A percentile compares a stretch with the other conserved stretches of the same genome.
These are phyloP conservation scores for Adansonia rubrostipa DNA, from an alignment of 441 rosid species.

Conservation along the genomic window DNA sequence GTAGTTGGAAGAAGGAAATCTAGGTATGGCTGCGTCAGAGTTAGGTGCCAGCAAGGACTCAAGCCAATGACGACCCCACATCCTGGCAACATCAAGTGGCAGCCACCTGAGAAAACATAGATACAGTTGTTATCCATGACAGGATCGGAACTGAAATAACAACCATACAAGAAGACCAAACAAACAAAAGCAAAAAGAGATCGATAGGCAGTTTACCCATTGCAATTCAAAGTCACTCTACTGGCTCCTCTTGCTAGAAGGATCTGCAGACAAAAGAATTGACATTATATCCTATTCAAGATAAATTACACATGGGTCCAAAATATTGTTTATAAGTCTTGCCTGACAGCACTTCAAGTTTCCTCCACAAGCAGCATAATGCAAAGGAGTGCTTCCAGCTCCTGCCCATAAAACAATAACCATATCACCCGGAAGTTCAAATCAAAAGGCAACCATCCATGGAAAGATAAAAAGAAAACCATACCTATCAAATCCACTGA, in stretches of 20 bases:
- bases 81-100: slow-evolving; percentile 93
- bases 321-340: slow-evolving; percentile 35
- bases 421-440: slow-evolving; percentile 23
- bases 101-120: slow-evolving; percentile 63
- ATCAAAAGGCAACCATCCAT: slow-evolving; percentile 18
- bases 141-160: neutral
- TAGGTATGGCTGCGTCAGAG: slow-evolving; percentile 67
- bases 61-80: slow-evolving; percentile 99
- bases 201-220: slow-evolving; percentile 58
- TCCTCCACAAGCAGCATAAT: slow-evolving; percentile 97
- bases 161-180: neutral
- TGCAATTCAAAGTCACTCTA: slow-evolving; percentile 78
- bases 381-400: slow-evolving; percentile 98
- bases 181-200: slow-evolving; percentile 1
- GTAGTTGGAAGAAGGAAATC: slow-evolving; percentile 79
- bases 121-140: neutral
- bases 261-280: slow-evolving; percentile 53
- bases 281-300: slow-evolving; percentile 11
- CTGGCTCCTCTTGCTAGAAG: slow-evolving; percentile 87
- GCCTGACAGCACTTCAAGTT: slow-evolving; percentile 96
- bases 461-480: slow-evolving; percentile 22
- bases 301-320: slow-evolving; percentile 8
- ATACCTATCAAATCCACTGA: slow-evolving; percentile 97
- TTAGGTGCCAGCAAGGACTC: slow-evolving; percentile 77
- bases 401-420: slow-evolving; percentile 46